These are phyloP conservation scores for Diospyros lotus DNA, from an alignment of 148 eudicot species.

Conservation along the genomic window DNA sequence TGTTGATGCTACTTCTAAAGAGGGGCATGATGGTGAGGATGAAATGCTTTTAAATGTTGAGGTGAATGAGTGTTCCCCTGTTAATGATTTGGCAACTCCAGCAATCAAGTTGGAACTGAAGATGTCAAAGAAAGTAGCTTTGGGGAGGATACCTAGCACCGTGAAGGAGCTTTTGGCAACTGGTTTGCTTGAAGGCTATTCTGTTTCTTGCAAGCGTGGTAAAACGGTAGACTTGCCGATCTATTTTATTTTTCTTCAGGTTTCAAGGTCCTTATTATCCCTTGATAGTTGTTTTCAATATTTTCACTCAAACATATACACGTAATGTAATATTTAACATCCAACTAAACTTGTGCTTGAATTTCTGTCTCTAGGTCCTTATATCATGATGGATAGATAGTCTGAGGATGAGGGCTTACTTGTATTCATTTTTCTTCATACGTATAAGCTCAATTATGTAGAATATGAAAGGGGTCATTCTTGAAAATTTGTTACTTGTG, in stretches of 20 bases:
- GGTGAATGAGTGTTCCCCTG: slow-evolving; percentile 15
- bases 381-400: neutral
- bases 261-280: neutral
- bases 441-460: neutral
- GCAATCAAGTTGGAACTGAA: slow-evolving; percentile 47
- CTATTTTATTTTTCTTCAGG: neutral
- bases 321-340: too few species aligned
- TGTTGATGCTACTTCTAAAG: slow-evolving; percentile 10
- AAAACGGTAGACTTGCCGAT: slow-evolving; percentile 45
- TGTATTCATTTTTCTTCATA: neutral
- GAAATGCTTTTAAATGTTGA: slow-evolving; percentile 23
- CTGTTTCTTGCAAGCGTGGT: slow-evolving; percentile 72
- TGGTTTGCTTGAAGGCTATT: slow-evolving; percentile 82
- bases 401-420: neutral
- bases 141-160: slow-evolving; percentile 38
- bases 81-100: slow-evolving; percentile 27
- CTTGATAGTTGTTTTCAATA: neutral
- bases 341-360: too few species aligned
- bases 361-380: too few species aligned
- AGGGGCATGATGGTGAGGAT: slow-evolving; percentile 19
- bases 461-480: neutral
- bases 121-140: slow-evolving; percentile 48
- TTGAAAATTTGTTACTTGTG: neutral
- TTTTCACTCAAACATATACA: neutral
- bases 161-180: slow-evolving; percentile 72